A percentile compares a stretch with the other conserved stretches of the same genome.
Conservation (phyloP, 2,329 filamentous ascomycete species). For the Fusarium sp. region DNA sequence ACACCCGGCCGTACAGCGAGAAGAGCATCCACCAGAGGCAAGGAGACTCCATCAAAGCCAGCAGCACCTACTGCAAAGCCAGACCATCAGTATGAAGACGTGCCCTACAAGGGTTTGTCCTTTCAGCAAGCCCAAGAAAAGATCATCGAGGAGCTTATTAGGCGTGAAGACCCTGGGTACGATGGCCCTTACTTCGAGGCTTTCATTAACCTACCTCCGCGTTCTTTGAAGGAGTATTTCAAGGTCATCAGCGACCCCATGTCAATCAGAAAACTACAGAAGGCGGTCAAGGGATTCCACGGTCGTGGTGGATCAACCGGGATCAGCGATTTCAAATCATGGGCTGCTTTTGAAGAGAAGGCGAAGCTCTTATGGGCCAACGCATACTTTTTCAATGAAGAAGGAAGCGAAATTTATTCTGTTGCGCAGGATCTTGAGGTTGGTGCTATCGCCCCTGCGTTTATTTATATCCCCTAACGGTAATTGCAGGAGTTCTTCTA, state of each 20-base stretch:
- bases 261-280: constrained; percentile 82
- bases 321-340: constrained; percentile 79
- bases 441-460: constrained; percentile 30
- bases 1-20: constrained; percentile 54
- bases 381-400: constrained; percentile 90
- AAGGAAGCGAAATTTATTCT: constrained; percentile 85
- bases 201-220: constrained; percentile 82
- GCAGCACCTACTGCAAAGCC: constrained; percentile 59
- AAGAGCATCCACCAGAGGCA: constrained; percentile 50
- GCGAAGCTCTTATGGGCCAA: constrained; percentile 88
- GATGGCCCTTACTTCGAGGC: constrained; percentile 78
- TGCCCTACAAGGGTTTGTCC: constrained; percentile 76
- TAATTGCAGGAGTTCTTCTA: constrained; percentile 74
- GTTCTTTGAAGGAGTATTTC: constrained; percentile 87
- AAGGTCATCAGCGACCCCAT: constrained; percentile 84
- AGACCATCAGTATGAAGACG: constrained; percentile 67
- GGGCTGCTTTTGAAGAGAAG: constrained; percentile 85
- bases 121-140: constrained; percentile 92
- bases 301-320: constrained; percentile 75
- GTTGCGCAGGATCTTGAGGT: constrained; percentile 86
- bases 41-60: constrained; percentile 52
- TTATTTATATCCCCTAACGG: constrained; percentile 25
- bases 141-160: constrained; percentile 80
- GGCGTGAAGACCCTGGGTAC: constrained; percentile 75
- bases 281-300: constrained; percentile 79